These are phyloP conservation scores for Rhizopogon vulgaris DNA, from an alignment of 768 basidiomycete species.

Conservation along the genomic window DNA sequence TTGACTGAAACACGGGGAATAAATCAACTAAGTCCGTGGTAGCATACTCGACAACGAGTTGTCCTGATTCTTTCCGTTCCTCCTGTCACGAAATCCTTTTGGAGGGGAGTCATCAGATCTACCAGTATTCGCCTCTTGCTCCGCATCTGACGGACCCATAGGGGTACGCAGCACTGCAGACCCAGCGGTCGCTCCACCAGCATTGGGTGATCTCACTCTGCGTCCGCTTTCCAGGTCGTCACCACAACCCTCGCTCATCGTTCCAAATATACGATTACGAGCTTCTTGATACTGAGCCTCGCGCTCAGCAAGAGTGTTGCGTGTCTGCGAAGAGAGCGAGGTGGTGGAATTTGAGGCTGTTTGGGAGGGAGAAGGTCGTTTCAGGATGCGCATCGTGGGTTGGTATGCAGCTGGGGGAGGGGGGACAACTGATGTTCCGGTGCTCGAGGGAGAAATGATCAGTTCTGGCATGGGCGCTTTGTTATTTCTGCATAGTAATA, in stretches of 20 bases:
- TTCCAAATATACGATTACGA: slow-evolving; percentile 65
- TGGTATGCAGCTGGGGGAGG: slow-evolving; percentile 54
- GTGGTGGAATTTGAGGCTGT: slow-evolving; percentile 12
- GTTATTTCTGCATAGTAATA: slow-evolving; percentile 38
- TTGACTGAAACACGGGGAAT: not conserved
- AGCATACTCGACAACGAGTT: not conserved
- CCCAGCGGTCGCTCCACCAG: not conserved
- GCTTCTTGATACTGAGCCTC: slow-evolving; percentile 73
- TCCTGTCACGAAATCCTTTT: slow-evolving; percentile 24
- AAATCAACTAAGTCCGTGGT: not conserved
- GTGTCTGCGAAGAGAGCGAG: slow-evolving; percentile 12
- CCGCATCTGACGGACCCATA: slow-evolving; percentile 20
- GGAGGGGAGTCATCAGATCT: slow-evolving; percentile 8
- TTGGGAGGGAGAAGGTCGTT: slow-evolving; percentile 45
- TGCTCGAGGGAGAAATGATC: slow-evolving; percentile 36
- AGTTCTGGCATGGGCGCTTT: slow-evolving; percentile 65
- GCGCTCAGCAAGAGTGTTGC: slow-evolving; percentile 47
- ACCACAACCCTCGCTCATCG: slow-evolving; percentile 8
- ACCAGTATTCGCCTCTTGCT: not conserved
- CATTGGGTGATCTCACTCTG: not conserved
- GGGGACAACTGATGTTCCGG: slow-evolving; percentile 35
- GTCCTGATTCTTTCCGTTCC: slow-evolving; percentile 11
- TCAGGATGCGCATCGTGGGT: slow-evolving; percentile 63
- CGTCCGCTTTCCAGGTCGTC: not conserved
- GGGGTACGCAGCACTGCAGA: slow-evolving; percentile 24